Evolutionary conservation across 192 early-diverging fungal genomes (phyloP).

Genomic region (Linnemannia hyalina): DNA sequence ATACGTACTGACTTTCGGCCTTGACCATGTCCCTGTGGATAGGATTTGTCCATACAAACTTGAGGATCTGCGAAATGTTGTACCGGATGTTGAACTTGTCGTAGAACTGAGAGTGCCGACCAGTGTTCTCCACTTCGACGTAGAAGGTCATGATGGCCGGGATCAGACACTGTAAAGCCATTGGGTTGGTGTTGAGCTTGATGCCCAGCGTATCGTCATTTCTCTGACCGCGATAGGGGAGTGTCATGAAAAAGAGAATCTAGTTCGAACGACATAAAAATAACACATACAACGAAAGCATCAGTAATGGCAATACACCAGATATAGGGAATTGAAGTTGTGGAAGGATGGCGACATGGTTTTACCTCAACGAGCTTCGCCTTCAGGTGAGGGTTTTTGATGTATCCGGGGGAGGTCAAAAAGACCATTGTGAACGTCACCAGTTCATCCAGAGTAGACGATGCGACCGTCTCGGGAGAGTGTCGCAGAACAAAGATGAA

Average conservation of each 20-base stretch:
- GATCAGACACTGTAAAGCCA: slow-evolving; percentile 82
- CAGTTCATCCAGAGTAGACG: slow-evolving; percentile 61
- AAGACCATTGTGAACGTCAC: slow-evolving; percentile 84
- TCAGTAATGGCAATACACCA: background rate
- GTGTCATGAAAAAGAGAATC: slow-evolving; percentile 87
- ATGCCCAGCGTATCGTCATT: slow-evolving; percentile 72
- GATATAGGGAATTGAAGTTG: no score
- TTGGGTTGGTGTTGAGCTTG: slow-evolving; percentile 78
- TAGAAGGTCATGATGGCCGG: slow-evolving; percentile 92
- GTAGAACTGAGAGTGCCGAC: slow-evolving; percentile 93
- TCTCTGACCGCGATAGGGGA: slow-evolving; percentile 68
- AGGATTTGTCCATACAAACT: slow-evolving; percentile 81
- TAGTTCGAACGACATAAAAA: background rate
- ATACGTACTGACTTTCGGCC: slow-evolving; percentile 67
- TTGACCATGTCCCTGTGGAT: slow-evolving; percentile 78
- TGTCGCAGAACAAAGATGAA: slow-evolving; percentile 76
- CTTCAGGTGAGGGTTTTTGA: slow-evolving; percentile 97
- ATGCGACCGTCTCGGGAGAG: slow-evolving; percentile 57
- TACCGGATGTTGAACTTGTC: slow-evolving; percentile 99
- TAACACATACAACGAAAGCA: background rate
- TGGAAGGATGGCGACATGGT: background rate
- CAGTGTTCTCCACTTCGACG: slow-evolving; percentile 97
- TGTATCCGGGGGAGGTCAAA: slow-evolving; percentile 79
- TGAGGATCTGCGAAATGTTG: slow-evolving; percentile 94
- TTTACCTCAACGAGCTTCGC: slow-evolving; percentile 92